phyloP scores from a whole-genome alignment of 2,329 filamentous ascomycete species.

The Fusarium odoratissimum region DNA sequence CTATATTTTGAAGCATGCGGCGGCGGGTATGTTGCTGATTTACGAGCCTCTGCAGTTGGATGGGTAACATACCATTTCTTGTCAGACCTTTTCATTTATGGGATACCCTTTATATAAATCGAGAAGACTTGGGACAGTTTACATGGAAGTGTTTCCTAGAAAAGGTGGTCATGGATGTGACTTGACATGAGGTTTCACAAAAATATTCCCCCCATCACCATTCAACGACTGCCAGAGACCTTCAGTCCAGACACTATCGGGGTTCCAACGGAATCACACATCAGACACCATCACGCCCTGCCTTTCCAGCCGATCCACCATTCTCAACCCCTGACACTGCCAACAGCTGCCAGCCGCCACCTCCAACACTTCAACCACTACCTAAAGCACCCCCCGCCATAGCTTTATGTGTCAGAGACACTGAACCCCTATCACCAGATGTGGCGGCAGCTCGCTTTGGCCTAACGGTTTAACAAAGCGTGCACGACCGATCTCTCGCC shows the following conservation, averaged over 20 bases:
- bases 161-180: neutral
- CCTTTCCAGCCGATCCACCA: neutral
- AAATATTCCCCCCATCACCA: neutral
- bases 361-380: neutral
- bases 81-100: neutral
- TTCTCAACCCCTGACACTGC: neutral
- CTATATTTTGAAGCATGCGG: conserved; percentile 5
- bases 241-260: neutral
- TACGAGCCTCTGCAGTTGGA: neutral
- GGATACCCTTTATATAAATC: neutral
- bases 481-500: neutral
- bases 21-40: neutral
- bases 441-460: neutral
- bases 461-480: neutral
- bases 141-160: neutral
- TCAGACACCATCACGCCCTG: neutral
- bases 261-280: neutral
- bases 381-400: neutral
- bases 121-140: neutral
- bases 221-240: neutral
- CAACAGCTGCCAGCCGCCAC: neutral
- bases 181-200: neutral
- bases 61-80: neutral
- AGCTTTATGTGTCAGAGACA: neutral
- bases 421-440: neutral